Percentiles rank a stretch among this genome's conserved stretches.
Conservation (phyloP, 768 basidiomycete genomes). For the Calvatia gigantea region DNA sequence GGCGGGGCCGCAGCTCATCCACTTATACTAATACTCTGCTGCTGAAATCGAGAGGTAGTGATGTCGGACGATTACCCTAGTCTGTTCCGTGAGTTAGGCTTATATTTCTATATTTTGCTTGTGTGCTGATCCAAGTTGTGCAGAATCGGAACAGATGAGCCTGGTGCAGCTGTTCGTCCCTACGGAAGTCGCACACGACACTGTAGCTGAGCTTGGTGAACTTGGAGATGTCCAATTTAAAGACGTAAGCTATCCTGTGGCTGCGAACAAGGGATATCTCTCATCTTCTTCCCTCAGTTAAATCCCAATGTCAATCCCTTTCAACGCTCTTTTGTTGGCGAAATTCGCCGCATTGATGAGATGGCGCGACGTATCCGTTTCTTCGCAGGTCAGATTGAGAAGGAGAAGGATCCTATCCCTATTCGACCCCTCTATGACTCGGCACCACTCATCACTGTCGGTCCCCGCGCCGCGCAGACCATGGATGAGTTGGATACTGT, state of each 20-base stretch:
- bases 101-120: not conserved
- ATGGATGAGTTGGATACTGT: conserved; percentile 91
- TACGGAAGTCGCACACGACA: conserved; percentile 95
- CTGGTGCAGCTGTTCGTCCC: conserved; percentile 96
- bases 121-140: conserved; percentile 10
- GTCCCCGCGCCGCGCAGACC: conserved; percentile 88
- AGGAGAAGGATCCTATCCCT: conserved; percentile 78
- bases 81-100: conserved; percentile 64
- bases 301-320: conserved; percentile 96
- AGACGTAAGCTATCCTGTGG: conserved; percentile 57
- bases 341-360: conserved; percentile 93
- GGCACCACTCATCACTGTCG: conserved; percentile 81
- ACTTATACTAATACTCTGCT: not conserved
- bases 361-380: conserved; percentile 94
- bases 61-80: conserved; percentile 85
- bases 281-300: conserved; percentile 48
- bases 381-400: conserved; percentile 81
- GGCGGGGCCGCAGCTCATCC: not conserved
- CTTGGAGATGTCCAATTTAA: conserved; percentile 96
- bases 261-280: not conserved
- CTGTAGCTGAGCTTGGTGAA: conserved; percentile 92
- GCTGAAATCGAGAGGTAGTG: not conserved
- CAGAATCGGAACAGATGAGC: conserved; percentile 98
- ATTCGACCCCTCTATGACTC: conserved; percentile 86
- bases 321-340: conserved; percentile 96